Base-by-base conservation (phyloP, 495 filamentous ascomycete genomes). In the Annulohypoxylon moriforme region DNA sequence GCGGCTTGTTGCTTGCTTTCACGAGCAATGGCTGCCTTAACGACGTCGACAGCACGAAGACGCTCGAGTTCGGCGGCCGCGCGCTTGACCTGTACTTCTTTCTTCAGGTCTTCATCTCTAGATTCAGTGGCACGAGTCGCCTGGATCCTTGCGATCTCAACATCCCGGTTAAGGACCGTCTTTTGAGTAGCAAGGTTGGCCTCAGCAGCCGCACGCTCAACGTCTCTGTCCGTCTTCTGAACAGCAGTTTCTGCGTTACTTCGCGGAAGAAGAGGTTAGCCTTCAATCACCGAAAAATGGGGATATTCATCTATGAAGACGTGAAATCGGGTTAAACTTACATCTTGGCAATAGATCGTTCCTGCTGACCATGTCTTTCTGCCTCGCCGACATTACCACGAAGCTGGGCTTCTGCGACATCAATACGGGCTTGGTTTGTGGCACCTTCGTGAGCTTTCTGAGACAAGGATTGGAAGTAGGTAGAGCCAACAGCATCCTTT, bases 391-490 rank as follows among this genome's bases (percentile, higher is more conserved):
- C 90, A 69, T 92, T 90, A 76, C 93, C 93, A 33, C 84, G 85
- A 79, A 93, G 90, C 55, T 92, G 86, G 3, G 93, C 93, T 71
- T 93, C 89, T 36, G 93, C 92, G 10, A 94, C 92, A 74, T 94
- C 91, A 68, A 94, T 88, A 73, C 91, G 88, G 22, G 83, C 85
- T 75, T 96, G 92, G 75, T 94, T 94, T 47, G 88, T 88, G 16
- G 93, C 93, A 22, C 91, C 92, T 75, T 96, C 93, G 70, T 93
- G 91, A 0, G 93, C 92, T 76, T 96, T 96, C 67, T 90, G 88
- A 33, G 88, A 90, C 4, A 94, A 86, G 24, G 89, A 90, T 29
- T 89, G 89, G 75, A 94, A 94, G 80, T 96, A 96, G 69, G 89
- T 88, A 40, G 88, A 90, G 46, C 88, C 88, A 10, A 89, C 90